Evolutionary conservation across 495 filamentous ascomycete species (phyloP).

Genomic region (Podospora pseudoanserina): DNA sequence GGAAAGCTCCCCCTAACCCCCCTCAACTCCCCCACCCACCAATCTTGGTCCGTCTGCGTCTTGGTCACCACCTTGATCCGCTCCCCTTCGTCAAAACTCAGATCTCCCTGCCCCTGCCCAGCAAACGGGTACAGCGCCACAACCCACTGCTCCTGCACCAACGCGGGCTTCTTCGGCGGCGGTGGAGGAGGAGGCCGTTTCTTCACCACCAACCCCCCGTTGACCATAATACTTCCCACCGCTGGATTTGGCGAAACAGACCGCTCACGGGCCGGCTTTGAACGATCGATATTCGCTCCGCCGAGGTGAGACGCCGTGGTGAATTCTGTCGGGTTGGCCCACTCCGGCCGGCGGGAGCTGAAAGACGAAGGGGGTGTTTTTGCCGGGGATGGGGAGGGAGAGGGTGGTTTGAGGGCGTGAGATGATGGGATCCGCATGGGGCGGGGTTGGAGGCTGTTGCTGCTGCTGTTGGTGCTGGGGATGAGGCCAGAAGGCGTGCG

Average conservation of each 20-base stretch:
- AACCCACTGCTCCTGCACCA: constrained; percentile 59
- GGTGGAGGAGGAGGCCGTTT: constrained; percentile 62
- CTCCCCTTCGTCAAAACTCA: constrained; percentile 81
- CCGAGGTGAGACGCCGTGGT: constrained; percentile 44
- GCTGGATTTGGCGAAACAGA: neutral
- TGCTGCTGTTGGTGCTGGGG: constrained; percentile 22
- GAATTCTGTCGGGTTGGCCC: constrained; percentile 43
- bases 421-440: constrained; percentile 39
- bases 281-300: constrained; percentile 26
- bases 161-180: constrained; percentile 55
- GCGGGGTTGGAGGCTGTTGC: constrained; percentile 28
- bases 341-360: constrained; percentile 21
- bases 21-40: constrained; percentile 88
- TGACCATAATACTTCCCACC: constrained; percentile 14
- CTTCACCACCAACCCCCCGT: constrained; percentile 28
- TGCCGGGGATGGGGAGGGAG: neutral
- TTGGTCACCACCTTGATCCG: constrained; percentile 78
- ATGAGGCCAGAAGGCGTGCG: constrained; percentile 37
- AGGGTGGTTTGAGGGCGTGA: constrained; percentile 20
- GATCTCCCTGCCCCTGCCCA: constrained; percentile 67
- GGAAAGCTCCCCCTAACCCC: constrained; percentile 79
- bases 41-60: constrained; percentile 84
- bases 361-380: constrained; percentile 14
- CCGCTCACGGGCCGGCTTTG: constrained; percentile 1
- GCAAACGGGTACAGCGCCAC: constrained; percentile 78